Conservation (phyloP, 2,329 filamentous ascomycete species). For the Alternaria consortialis region DNA sequence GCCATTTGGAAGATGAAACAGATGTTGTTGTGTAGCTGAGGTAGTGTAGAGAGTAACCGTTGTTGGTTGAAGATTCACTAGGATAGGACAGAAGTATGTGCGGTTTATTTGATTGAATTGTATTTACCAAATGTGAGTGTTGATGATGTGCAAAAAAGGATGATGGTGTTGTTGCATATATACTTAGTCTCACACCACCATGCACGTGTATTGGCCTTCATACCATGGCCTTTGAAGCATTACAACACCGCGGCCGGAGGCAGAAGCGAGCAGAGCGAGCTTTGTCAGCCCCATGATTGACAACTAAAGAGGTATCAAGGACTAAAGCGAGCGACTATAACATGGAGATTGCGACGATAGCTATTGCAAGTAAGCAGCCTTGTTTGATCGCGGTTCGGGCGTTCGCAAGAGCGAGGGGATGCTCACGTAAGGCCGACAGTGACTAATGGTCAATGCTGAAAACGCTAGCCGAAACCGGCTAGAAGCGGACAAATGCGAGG, state of each 20-base stretch:
- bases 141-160: background rate
- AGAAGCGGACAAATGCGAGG: background rate
- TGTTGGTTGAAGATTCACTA: background rate
- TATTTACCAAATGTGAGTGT: background rate
- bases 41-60: background rate
- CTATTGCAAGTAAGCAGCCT: background rate
- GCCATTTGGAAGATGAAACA: constrained; percentile 24
- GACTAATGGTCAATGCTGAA: background rate
- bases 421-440: background rate
- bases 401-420: background rate
- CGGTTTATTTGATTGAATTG: background rate
- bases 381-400: background rate
- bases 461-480: background rate
- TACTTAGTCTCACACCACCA: background rate
- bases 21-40: background rate
- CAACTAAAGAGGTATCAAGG: background rate
- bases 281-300: constrained; percentile 4
- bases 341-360: background rate
- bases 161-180: background rate
- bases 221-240: background rate
- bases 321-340: background rate
- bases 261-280: constrained; percentile 12
- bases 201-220: background rate
- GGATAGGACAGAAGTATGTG: accelerated
- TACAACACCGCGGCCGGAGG: background rate